These are phyloP conservation scores for Chamaecrista fasciculata DNA, from an alignment of 306 rosid genomes.

Conservation along the genomic window DNA sequence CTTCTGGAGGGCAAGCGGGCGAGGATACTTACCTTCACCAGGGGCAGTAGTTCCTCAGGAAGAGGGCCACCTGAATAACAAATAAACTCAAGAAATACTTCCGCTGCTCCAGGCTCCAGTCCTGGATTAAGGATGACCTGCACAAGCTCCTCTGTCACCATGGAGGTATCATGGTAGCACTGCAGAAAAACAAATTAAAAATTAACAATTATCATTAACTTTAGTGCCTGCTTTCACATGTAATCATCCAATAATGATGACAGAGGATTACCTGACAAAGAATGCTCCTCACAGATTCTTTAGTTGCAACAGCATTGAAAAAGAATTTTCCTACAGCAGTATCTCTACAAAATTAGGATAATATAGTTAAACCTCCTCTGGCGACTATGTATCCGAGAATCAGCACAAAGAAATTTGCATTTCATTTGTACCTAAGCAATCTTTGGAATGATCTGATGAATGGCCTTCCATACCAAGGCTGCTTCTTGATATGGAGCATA, in stretches of 20 bases:
- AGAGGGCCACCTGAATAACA: constrained; percentile 96
- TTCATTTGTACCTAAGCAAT: constrained; percentile 66
- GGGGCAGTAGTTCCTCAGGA: constrained; percentile 91
- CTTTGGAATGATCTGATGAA: constrained; percentile 80
- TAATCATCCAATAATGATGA: neutral
- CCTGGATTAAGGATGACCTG: constrained; percentile 84
- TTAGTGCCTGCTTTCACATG: constrained; percentile 3
- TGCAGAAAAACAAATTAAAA: constrained; percentile 39
- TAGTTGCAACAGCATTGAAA: constrained; percentile 65
- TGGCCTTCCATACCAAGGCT: constrained; percentile 90
- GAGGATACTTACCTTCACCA: constrained; percentile 56
- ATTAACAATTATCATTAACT: constrained; percentile 24
- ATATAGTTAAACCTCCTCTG: constrained; percentile 22
- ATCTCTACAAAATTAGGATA: constrained; percentile 55
- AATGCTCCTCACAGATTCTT: constrained; percentile 74
- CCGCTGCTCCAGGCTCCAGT: constrained; percentile 88
- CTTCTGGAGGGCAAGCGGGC: neutral
- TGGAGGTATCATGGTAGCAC: constrained; percentile 91
- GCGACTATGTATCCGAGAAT: constrained; percentile 19
- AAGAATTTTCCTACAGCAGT: constrained; percentile 73
- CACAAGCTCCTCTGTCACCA: constrained; percentile 87
- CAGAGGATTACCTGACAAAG: constrained; percentile 73
- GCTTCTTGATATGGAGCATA: constrained; percentile 92
- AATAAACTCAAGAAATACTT: constrained; percentile 88
- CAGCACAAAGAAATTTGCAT: constrained; percentile 19